Evolutionary conservation across 2,329 filamentous ascomycete species (phyloP).

Genomic region (Pezicula radicicola): DNA sequence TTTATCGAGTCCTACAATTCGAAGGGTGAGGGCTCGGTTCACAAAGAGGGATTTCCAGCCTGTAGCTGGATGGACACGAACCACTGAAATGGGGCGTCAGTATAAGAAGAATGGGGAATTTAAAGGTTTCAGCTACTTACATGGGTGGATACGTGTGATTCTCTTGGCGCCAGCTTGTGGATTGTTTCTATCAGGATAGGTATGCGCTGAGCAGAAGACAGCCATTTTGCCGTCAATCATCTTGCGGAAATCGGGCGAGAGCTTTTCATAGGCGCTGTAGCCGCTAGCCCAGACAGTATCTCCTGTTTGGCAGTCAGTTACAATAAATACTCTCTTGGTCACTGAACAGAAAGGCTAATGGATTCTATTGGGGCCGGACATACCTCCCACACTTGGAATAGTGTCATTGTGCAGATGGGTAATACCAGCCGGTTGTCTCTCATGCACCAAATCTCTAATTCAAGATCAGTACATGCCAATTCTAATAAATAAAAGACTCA

Average conservation of each 20-base stretch:
- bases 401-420: slow-evolving; percentile 70
- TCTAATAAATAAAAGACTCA: too few relatives aligned
- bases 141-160: slow-evolving; percentile 64
- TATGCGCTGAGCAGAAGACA: slow-evolving; percentile 63
- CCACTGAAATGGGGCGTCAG: too few relatives aligned
- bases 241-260: slow-evolving; percentile 66
- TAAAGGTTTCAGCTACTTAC: too few relatives aligned
- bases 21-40: slow-evolving; percentile 65
- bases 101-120: too few relatives aligned
- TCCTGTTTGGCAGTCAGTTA: too few relatives aligned
- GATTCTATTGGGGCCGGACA: too few relatives aligned
- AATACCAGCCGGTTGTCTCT: slow-evolving; percentile 66
- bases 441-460: slow-evolving; percentile 60
- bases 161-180: slow-evolving; percentile 59
- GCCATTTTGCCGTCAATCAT: slow-evolving; percentile 66
- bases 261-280: slow-evolving; percentile 70
- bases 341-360: too few relatives aligned
- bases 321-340: too few relatives aligned
- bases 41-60: slow-evolving; percentile 75
- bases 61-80: slow-evolving; percentile 68
- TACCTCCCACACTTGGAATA: slow-evolving; percentile 48
- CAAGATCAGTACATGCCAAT: background rate
- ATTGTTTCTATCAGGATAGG: slow-evolving; percentile 62
- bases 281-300: slow-evolving; percentile 73
- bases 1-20: slow-evolving; percentile 67